Percentiles rank a stretch among this genome's conserved stretches.
Evolutionary conservation across 2,329 filamentous ascomycete species (phyloP).

Genomic region (Fusarium albidum): DNA sequence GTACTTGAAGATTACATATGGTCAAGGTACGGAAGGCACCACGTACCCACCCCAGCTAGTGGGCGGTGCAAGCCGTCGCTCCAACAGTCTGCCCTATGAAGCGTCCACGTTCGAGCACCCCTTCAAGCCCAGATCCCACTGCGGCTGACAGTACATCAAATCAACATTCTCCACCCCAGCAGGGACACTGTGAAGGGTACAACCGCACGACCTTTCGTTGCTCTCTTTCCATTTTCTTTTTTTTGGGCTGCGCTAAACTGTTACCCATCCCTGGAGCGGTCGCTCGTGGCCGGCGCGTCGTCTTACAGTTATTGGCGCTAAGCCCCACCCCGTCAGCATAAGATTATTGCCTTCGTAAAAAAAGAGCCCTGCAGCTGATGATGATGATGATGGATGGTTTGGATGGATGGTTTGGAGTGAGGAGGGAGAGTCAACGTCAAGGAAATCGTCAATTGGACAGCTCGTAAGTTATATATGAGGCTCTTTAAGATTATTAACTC

Average conservation of each 20-base stretch:
- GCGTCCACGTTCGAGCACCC: conserved; percentile 15
- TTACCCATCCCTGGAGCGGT: background rate
- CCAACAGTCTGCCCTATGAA: conserved; percentile 33
- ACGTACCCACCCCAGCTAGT: no score
- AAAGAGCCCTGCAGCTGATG: no score
- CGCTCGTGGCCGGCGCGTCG: conserved; percentile 12
- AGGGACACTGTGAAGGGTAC: conserved; percentile 18
- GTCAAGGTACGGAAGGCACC: no score
- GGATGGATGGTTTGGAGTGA: no score
- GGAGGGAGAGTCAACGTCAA: no score
- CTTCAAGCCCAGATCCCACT: conserved; percentile 22
- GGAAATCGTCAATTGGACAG: no score
- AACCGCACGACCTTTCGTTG: conserved; percentile 12
- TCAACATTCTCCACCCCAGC: background rate
- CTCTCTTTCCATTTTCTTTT: no score
- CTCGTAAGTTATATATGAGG: no score
- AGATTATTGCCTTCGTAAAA: conserved; percentile 1
- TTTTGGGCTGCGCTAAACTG: conserved; percentile 5
- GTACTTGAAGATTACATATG: no score
- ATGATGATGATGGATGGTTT: background rate
- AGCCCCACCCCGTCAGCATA: conserved; percentile 31
- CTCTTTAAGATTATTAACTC: no score
- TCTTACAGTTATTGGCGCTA: conserved; percentile 26
- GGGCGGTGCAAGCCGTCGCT: conserved; percentile 23
- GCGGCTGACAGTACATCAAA: conserved; percentile 30